Evolutionary conservation across 2,329 filamentous ascomycete genomes (phyloP).

Genomic region (Cladosporium halotolerans): DNA sequence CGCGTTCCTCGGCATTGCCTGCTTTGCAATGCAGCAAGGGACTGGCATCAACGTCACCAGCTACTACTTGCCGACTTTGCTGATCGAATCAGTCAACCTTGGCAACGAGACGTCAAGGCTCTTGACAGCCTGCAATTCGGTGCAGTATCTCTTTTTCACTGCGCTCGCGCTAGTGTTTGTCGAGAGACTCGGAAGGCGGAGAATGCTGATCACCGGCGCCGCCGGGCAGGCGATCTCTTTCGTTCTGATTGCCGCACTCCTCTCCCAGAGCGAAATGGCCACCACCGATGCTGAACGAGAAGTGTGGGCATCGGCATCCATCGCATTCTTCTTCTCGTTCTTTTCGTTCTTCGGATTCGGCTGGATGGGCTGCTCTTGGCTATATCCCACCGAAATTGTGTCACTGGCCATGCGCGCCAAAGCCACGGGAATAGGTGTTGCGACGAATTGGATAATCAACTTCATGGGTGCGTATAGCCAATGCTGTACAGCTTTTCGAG

Average conservation of each 20-base stretch:
- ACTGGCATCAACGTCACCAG: conserved; percentile 64
- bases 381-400: conserved; percentile 54
- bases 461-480: conserved; percentile 26
- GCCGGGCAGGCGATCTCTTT: conserved; percentile 34
- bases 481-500: no score
- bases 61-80: conserved; percentile 72
- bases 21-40: background rate
- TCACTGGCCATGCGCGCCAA: conserved; percentile 31
- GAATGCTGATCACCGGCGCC: conserved; percentile 62
- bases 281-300: conserved; percentile 1
- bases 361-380: conserved; percentile 53
- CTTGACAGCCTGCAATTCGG: conserved; percentile 46
- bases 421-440: conserved; percentile 32
- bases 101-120: conserved; percentile 44
- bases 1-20: background rate
- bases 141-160: conserved; percentile 42
- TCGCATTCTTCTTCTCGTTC: conserved; percentile 51
- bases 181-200: conserved; percentile 46
- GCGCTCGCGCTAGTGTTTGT: conserved; percentile 40
- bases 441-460: conserved; percentile 49
- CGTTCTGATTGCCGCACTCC: conserved; percentile 24
- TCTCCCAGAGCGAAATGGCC: conserved; percentile 33
- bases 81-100: conserved; percentile 43
- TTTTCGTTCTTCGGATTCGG: conserved; percentile 53
- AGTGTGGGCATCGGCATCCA: conserved; percentile 12